Percentiles rank a stretch among this genome's conserved stretches.
phyloP scores from a whole-genome alignment of 2,329 filamentous ascomycete species.

The Sporothrix pallida region DNA sequence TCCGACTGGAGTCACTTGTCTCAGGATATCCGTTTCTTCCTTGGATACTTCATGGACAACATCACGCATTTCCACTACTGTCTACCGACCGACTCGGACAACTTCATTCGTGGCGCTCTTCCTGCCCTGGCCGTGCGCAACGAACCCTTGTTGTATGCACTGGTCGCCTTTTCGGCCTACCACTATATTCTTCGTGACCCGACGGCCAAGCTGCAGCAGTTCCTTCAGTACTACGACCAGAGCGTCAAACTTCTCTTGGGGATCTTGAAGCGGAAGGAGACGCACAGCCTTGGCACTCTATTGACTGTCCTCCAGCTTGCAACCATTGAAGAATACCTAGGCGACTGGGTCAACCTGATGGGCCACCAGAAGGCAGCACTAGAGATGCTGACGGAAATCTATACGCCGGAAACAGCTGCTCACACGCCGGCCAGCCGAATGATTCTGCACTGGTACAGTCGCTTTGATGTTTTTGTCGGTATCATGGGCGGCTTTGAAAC shows the following conservation, averaged over 20 bases:
- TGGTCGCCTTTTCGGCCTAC: slow-evolving; percentile 89
- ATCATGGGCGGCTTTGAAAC: slow-evolving; percentile 81
- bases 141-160: slow-evolving; percentile 82
- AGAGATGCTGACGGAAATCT: slow-evolving; percentile 77
- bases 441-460: slow-evolving; percentile 85
- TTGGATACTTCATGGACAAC: slow-evolving; percentile 78
- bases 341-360: slow-evolving; percentile 93
- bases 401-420: slow-evolving; percentile 76
- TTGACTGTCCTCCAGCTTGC: slow-evolving; percentile 90
- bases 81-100: slow-evolving; percentile 69
- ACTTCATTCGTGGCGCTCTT: slow-evolving; percentile 76
- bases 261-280: slow-evolving; percentile 72
- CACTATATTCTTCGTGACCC: slow-evolving; percentile 75
- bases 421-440: slow-evolving; percentile 72
- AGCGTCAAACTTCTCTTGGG: slow-evolving; percentile 78
- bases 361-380: slow-evolving; percentile 91
- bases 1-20: slow-evolving; percentile 65
- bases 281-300: slow-evolving; percentile 74
- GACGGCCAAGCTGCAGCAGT: slow-evolving; percentile 76
- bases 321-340: slow-evolving; percentile 95
- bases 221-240: slow-evolving; percentile 88
- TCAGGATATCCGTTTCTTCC: slow-evolving; percentile 75
- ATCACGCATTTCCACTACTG: slow-evolving; percentile 85
- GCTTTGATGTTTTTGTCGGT: slow-evolving; percentile 84
- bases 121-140: slow-evolving; percentile 73